These are phyloP conservation scores for Yamadazyma scolyti DNA, from an alignment of 805 yeast species.

Conservation along the genomic window DNA sequence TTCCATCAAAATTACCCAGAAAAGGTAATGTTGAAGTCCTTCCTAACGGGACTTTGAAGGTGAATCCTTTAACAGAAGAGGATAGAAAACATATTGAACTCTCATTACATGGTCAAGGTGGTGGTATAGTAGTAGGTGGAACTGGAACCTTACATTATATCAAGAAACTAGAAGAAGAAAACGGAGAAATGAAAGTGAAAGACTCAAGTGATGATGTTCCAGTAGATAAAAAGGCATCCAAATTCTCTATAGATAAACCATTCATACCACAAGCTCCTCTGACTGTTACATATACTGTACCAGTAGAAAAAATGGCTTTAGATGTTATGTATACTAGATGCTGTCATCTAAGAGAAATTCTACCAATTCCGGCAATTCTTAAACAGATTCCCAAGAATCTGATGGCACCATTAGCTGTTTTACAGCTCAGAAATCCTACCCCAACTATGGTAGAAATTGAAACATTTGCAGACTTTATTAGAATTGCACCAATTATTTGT, in stretches of 20 bases:
- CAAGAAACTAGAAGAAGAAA: slow-evolving; percentile 1
- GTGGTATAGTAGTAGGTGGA: slow-evolving; percentile 79
- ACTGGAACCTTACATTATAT: slow-evolving; percentile 57
- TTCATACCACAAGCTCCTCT: slow-evolving; percentile 18
- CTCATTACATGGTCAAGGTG: slow-evolving; percentile 41
- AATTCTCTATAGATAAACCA: slow-evolving; percentile 30
- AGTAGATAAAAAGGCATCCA: slow-evolving; percentile 17
- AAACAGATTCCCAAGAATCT: slow-evolving; percentile 68
- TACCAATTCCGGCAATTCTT: slow-evolving; percentile 85
- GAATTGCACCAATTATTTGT: slow-evolving; percentile 78
- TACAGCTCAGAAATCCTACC: slow-evolving; percentile 78
- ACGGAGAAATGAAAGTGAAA: slow-evolving; percentile 10
- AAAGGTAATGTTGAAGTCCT: slow-evolving; percentile 67
- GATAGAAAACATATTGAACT: slow-evolving; percentile 44
- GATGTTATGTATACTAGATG: slow-evolving; percentile 86
- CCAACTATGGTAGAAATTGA: slow-evolving; percentile 87
- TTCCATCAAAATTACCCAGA: slow-evolving; percentile 81
- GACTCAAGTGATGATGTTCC: slow-evolving; percentile 5
- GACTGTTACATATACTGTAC: slow-evolving; percentile 27
- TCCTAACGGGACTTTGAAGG: slow-evolving; percentile 49
- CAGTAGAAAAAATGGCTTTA: slow-evolving; percentile 45
- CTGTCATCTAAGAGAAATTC: slow-evolving; percentile 85
- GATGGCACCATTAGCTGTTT: slow-evolving; percentile 64
- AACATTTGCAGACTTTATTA: slow-evolving; percentile 82
- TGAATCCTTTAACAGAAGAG: slow-evolving; percentile 53